Conservation (phyloP, 306 rosid genomes). For the Neltuma alba region DNA sequence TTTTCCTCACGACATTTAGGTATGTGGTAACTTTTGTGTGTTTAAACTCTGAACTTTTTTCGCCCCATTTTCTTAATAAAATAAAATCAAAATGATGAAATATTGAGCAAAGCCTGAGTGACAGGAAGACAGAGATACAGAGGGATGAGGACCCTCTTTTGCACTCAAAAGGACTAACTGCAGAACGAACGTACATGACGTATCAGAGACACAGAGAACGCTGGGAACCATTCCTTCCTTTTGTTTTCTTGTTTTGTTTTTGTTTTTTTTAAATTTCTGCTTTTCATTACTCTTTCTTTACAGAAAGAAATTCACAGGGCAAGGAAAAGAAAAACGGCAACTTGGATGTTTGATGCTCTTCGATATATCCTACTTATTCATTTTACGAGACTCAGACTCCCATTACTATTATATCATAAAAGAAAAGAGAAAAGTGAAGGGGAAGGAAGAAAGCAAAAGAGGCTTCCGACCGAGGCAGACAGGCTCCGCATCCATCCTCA, state of each 20-base stretch:
- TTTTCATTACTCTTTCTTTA: not conserved
- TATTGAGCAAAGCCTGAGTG: too few species aligned
- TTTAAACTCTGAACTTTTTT: too few species aligned
- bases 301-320: not conserved
- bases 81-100: too few species aligned
- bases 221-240: not conserved
- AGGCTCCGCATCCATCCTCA: not conserved
- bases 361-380: not conserved
- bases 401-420: not conserved
- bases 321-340: not conserved
- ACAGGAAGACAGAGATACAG: not conserved
- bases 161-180: not conserved
- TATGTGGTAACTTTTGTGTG: too few species aligned
- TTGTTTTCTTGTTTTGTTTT: not conserved
- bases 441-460: constrained; percentile 40
- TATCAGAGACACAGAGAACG: not conserved
- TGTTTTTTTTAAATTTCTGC: too few species aligned
- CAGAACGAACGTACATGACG: not conserved
- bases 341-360: not conserved
- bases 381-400: not conserved
- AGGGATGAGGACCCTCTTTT: not conserved
- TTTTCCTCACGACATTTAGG: too few species aligned
- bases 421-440: constrained; percentile 24
- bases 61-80: too few species aligned
- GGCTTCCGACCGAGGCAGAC: constrained; percentile 7